These are phyloP conservation scores for Cyathus striatus DNA, from an alignment of 768 basidiomycete genomes.

Conservation along the genomic window DNA sequence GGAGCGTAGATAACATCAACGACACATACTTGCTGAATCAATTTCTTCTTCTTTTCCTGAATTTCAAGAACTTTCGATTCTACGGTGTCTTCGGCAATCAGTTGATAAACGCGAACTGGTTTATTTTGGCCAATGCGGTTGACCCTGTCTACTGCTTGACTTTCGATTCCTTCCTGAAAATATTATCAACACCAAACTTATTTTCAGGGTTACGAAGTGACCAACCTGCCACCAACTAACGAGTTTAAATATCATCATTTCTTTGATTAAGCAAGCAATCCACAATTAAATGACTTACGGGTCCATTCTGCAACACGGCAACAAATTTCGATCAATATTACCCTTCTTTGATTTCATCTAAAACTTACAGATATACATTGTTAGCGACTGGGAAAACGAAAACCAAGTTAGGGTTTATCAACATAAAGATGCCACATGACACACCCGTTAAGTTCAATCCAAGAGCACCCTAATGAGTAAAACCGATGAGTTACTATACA, in stretches of 20 bases:
- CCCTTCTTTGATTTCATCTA: too few species aligned
- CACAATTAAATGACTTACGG: conserved; percentile 46
- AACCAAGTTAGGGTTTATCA: background rate
- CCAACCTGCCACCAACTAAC: conserved; percentile 73
- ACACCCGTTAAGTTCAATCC: conserved; percentile 76
- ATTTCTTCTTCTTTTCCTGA: conserved; percentile 76
- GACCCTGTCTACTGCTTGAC: conserved; percentile 77
- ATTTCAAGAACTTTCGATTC: conserved; percentile 87
- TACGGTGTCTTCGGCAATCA: conserved; percentile 86
- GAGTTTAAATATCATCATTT: background rate
- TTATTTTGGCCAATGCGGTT: conserved; percentile 85
- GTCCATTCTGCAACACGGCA: conserved; percentile 57
- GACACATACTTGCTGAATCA: conserved; percentile 65
- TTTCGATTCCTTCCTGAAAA: conserved; percentile 71
- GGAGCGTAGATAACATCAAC: background rate
- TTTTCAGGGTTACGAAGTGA: background rate
- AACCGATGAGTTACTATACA: too few species aligned
- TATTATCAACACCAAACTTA: conserved; percentile 7
- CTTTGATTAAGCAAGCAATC: conserved; percentile 1
- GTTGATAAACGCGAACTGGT: conserved; percentile 80
- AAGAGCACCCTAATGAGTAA: conserved; percentile 55
- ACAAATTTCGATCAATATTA: background rate
- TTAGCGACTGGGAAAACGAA: conserved; percentile 56
- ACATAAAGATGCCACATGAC: conserved; percentile 1
- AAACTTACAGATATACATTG: conserved; percentile 72